A percentile compares a stretch with the other conserved stretches of the same genome.
Evolutionary conservation across 1,139 yeast genomes (phyloP).

Genomic region (Suhomyces ambrosiae): DNA sequence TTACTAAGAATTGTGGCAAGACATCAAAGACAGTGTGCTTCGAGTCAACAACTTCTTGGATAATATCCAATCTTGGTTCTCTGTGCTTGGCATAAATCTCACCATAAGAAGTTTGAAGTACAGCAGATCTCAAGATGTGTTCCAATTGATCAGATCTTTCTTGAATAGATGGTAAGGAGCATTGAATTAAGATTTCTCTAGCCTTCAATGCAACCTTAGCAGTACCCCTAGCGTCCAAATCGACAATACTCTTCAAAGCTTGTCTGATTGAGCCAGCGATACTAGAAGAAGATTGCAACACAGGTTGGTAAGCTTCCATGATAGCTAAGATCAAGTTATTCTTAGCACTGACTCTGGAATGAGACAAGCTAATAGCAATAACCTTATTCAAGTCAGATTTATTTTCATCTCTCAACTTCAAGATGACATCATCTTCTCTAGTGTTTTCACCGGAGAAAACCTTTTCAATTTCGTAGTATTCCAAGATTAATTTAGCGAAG

Average conservation of each 20-base stretch:
- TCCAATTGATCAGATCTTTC: conserved; percentile 97
- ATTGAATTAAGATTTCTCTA: conserved; percentile 92
- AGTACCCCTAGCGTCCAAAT: conserved; percentile 83
- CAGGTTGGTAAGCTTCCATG: conserved; percentile 76
- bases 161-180: conserved; percentile 92
- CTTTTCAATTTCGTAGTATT: conserved; percentile 76
- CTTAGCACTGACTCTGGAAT: conserved; percentile 90
- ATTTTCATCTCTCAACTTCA: conserved; percentile 84
- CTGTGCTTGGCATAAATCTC: conserved; percentile 75
- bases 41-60: conserved; percentile 92
- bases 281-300: conserved; percentile 65
- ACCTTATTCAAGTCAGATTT: conserved; percentile 76
- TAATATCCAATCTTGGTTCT: conserved; percentile 76
- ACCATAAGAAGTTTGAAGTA: conserved; percentile 86
- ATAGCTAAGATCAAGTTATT: conserved; percentile 87
- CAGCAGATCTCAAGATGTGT: conserved; percentile 90
- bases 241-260: conserved; percentile 76
- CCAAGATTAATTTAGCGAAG: conserved; percentile 66
- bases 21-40: conserved; percentile 96
- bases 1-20: conserved; percentile 83
- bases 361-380: conserved; percentile 74
- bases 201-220: conserved; percentile 97
- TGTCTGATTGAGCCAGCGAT: conserved; percentile 72
- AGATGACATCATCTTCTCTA: conserved; percentile 85
- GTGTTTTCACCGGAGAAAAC: conserved; percentile 73